Evolutionary conservation across 768 basidiomycete genomes (phyloP).

Genomic region (Hortiboletus campestris): DNA sequence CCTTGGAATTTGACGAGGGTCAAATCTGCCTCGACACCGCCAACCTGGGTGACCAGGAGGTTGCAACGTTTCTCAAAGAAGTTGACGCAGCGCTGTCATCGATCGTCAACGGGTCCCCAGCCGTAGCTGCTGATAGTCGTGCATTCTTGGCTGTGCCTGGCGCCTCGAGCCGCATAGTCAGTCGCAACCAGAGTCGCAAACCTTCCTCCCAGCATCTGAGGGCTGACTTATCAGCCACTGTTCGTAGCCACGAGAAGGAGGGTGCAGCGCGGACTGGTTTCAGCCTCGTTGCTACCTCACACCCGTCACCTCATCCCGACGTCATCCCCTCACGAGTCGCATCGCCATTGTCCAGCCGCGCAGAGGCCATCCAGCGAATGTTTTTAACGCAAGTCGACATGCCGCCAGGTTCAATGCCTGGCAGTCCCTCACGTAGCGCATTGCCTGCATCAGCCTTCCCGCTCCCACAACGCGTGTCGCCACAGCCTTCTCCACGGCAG

Average conservation of each 20-base stretch:
- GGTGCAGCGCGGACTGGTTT: constrained; percentile 25
- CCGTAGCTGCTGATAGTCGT: constrained; percentile 30
- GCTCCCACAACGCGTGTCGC: constrained; percentile 24
- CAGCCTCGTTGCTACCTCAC: constrained; percentile 32
- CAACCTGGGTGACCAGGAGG: constrained; percentile 29
- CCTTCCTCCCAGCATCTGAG: constrained; percentile 32
- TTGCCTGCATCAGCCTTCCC: constrained; percentile 10
- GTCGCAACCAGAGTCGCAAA: constrained; percentile 30
- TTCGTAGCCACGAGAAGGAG: constrained; percentile 28
- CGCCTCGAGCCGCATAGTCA: constrained; percentile 23
- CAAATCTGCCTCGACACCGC: constrained; percentile 33
- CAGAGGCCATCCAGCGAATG: constrained; percentile 19
- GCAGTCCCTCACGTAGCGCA: constrained; percentile 16
- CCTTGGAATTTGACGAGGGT: constrained; percentile 29
- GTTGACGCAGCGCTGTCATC: constrained; percentile 30
- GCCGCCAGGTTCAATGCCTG: constrained; percentile 12
- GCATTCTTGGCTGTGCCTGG: constrained; percentile 30
- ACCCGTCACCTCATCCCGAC: constrained; percentile 23
- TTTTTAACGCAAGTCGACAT: constrained; percentile 19
- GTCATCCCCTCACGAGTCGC: constrained; percentile 22
- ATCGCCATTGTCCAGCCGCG: constrained; percentile 20
- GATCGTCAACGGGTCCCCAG: constrained; percentile 24
- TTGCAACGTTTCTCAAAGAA: constrained; percentile 32
- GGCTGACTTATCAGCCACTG: constrained; percentile 29
- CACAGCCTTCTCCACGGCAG: constrained; percentile 31